These are phyloP conservation scores for Cercospora sp. DNA, from an alignment of 2,329 filamentous ascomycete genomes.

Conservation along the genomic window DNA sequence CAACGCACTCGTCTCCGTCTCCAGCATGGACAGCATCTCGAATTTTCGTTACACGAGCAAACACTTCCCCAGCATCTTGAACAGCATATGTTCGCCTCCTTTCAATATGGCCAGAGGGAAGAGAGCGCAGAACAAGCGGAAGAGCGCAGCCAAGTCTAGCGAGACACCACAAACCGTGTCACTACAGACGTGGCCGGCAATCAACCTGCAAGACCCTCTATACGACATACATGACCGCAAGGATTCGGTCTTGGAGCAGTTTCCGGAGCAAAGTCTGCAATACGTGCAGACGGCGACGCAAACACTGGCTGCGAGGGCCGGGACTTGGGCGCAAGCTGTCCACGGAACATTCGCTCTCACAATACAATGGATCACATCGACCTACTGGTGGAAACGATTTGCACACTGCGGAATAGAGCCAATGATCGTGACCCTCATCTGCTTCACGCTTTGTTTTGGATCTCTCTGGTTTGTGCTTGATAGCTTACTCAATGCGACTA, in stretches of 20 bases:
- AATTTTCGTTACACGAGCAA: slow-evolving; percentile 2
- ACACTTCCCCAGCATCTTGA: slow-evolving; percentile 6
- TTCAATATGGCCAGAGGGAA: slow-evolving; percentile 6
- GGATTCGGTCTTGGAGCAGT: background rate
- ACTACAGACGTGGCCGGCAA: background rate
- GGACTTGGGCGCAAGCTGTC: background rate
- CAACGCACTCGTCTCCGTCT: background rate
- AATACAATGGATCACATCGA: background rate
- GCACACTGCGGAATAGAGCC: background rate
- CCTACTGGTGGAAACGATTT: slow-evolving; percentile 14
- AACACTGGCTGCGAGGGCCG: background rate
- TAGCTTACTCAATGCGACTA: slow-evolving; percentile 35
- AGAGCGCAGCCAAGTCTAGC: background rate
- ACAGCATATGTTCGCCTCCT: slow-evolving; percentile 12
- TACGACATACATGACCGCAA: background rate
- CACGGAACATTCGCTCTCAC: background rate
- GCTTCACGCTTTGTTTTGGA: slow-evolving; percentile 32
- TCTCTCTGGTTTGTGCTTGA: slow-evolving; percentile 26
- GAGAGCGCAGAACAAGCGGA: background rate
- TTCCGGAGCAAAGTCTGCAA: background rate
- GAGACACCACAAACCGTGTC: background rate
- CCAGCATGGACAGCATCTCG: background rate
- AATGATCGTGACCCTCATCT: slow-evolving; percentile 9
- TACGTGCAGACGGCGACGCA: background rate
- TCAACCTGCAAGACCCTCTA: background rate